Base-by-base conservation (phyloP, 164 flowering plant species). In the Echeveria elegans region DNA sequence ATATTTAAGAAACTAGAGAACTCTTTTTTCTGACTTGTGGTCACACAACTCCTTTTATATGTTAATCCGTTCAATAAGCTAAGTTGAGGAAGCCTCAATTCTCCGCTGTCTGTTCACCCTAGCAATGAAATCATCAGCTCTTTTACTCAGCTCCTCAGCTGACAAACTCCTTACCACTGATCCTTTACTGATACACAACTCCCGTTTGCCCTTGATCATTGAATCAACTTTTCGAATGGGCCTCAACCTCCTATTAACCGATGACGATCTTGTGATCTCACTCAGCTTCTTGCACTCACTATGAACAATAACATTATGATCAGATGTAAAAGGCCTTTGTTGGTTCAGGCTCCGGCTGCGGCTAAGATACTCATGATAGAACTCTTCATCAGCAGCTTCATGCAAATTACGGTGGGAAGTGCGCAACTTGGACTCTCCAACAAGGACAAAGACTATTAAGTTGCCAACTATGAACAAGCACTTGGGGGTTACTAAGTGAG, bases 111-210 rank as follows among this genome's bases (percentile, higher is more conserved):
- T 80, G 40, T 83, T 86, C 10, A 89, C 76, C 75, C 82, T 85
- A 40, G 86, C 89, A 74, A 89, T 87, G 72, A 82, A 81, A 68
- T 81, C 89, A 61, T 89, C 92, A 68, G 80, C 88, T 75, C 83
- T 87, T 72, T 71, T 77, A 36, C 80, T 85, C 60, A 85, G 83
- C 9, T 71, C 73, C 15, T 80, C 78, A 66, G 81, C 65, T 45
- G 53, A 66, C 66, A 62, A 9, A 45, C 64, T 71, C 36, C 69
- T 76, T 52, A 63, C 79, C 60, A 80, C 79, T 19, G 41, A 77
- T 40, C 70, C 75, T 23, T 32, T 60, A 31, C n/a, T 63, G 23
- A 43, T 64, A 16, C 60, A 29, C 6, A 29, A n/a, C 15, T 29
- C 45, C 28, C 21, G 9, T 11, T 65, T 31, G 34, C 68, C 38